Evolutionary conservation across 2,329 filamentous ascomycete species (phyloP).

Genomic region (Sarocladium oryzae): DNA sequence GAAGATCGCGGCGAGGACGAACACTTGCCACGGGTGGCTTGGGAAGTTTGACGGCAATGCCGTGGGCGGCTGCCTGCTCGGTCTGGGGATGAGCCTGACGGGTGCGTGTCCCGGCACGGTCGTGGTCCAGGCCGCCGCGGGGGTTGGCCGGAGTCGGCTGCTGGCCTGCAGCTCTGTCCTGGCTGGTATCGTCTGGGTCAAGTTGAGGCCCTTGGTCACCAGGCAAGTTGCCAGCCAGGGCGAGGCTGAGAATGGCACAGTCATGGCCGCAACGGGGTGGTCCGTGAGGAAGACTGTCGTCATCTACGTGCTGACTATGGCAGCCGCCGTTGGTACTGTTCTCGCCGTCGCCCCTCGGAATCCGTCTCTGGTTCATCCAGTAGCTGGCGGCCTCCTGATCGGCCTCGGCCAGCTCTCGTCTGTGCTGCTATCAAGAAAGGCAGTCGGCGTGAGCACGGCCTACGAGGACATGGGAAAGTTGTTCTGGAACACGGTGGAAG

Average conservation of each 20-base stretch:
- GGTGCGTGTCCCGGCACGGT: slow-evolving; percentile 12
- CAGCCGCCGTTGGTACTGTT: background rate
- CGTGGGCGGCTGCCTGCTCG: slow-evolving; percentile 10
- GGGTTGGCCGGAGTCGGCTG: slow-evolving; percentile 10
- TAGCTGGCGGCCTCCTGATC: slow-evolving; percentile 12
- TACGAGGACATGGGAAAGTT: slow-evolving; percentile 11
- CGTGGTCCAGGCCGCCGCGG: slow-evolving; percentile 11
- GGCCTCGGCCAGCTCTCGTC: slow-evolving; percentile 11
- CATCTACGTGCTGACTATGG: slow-evolving; percentile 10
- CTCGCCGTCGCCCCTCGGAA: slow-evolving; percentile 9
- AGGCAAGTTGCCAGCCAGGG: background rate
- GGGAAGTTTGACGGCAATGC: slow-evolving; percentile 11
- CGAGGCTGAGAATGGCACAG: background rate
- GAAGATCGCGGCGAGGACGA: slow-evolving; percentile 5
- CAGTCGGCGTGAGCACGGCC: slow-evolving; percentile 11
- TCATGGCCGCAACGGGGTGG: slow-evolving; percentile 11
- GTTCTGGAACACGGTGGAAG: slow-evolving; percentile 9
- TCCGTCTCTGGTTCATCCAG: slow-evolving; percentile 9
- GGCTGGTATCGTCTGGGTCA: slow-evolving; percentile 10
- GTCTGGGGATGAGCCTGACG: slow-evolving; percentile 12
- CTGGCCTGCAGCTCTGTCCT: slow-evolving; percentile 6
- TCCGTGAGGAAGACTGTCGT: background rate
- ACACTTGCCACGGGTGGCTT: slow-evolving; percentile 9
- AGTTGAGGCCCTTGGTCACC: slow-evolving; percentile 7
- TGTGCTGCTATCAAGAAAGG: slow-evolving; percentile 9